Base-by-base conservation (phyloP, 495 filamentous ascomycete genomes). In the Penicillium turbatum region DNA sequence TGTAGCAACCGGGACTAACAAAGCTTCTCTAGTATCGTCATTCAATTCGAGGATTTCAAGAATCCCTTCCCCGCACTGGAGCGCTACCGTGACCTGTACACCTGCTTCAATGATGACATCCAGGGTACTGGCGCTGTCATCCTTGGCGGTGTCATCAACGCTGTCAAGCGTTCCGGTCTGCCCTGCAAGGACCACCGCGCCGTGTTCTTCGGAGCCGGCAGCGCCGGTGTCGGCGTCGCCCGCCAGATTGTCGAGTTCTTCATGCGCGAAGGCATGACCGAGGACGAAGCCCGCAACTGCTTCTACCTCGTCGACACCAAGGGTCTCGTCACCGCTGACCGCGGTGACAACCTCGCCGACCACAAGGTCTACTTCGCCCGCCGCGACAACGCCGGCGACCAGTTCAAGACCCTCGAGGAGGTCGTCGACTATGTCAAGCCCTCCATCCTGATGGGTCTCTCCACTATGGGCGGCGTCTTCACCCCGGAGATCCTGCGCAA, bases 31-130 rank as follows among this genome's bases (percentile, higher is more conserved):
- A 84, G 89, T 53, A 95, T 98, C 76, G 85, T 98, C 48, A 88
- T 98, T 55, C 93, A 98, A 70, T 98, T 96, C 59, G 93, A 98
- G 73, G 93, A 98, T 58, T 97, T 96, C 75, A 96, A 98, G 80
- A 96, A 92, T 59, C 93, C 93, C 12, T 98, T 98, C 82, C 88
- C 89, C 51, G 89, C 92, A 43, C 79, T 98, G 36, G 86, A 95
- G 68, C 82, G 90, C 39, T 97, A 97, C 69, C 86, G 86, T 41
- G 81, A 88, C 60, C 82, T 77, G 46, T 91, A 95, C 75, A 95
- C 90, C 67, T 92, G 88, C 76, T 98, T 98, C 82, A 98, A 98
- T 65, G 93, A 98, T 64, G 93, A 98, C 64, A 92, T 98, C 65
- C 93, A 97, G 79, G 93, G 93, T 62, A 98, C 93, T 61, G 93